These are phyloP conservation scores for Carex scoparia DNA, from an alignment of 176 grass and related monocot genomes.

Conservation along the genomic window DNA sequence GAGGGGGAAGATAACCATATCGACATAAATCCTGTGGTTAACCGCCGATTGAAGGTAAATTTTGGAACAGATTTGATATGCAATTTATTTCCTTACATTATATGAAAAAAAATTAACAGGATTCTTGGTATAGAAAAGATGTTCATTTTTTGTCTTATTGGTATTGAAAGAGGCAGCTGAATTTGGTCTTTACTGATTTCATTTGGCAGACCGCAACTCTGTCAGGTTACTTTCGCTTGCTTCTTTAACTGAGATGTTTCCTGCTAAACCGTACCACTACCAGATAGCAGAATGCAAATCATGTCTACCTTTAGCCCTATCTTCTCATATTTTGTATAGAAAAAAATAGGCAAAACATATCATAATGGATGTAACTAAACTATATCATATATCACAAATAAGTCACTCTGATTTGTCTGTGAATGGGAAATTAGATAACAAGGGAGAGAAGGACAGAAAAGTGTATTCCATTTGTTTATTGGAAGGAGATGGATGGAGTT, in stretches of 20 bases:
- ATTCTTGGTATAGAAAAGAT: background rate
- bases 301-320: background rate
- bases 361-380: background rate
- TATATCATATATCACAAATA: background rate
- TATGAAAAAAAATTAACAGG: constrained; percentile 18
- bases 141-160: background rate
- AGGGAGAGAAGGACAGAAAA: background rate
- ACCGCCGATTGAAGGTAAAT: constrained; percentile 82
- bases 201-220: background rate
- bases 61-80: background rate
- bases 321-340: background rate
- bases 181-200: background rate
- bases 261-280: background rate
- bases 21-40: constrained; percentile 84
- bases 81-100: background rate
- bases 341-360: background rate
- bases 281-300: background rate
- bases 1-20: constrained; percentile 53
- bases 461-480: background rate
- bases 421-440: background rate
- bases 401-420: background rate
- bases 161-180: background rate
- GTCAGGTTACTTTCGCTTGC: background rate
- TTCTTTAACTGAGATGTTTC: background rate
- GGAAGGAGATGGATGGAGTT: background rate